Evolutionary conservation across 2,329 filamentous ascomycete species (phyloP).

Genomic region (Curvularia hawaiiensis): DNA sequence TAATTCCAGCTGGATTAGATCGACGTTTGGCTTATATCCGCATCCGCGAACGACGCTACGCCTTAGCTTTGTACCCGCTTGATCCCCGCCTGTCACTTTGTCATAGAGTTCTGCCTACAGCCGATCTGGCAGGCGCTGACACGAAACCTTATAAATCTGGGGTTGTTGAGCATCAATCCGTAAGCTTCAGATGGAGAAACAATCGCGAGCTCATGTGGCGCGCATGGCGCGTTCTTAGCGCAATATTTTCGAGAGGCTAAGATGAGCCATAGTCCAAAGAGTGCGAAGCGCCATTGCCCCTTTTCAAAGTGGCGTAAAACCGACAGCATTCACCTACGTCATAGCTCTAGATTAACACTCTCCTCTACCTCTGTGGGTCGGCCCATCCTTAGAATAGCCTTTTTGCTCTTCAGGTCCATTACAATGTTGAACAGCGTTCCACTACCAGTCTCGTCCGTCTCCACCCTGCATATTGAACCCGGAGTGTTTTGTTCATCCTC

Average conservation of each 20-base stretch:
- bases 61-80: not conserved
- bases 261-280: not conserved
- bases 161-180: not conserved
- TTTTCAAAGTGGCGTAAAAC: not conserved
- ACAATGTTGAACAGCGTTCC: slow-evolving; percentile 46
- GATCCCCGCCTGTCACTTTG: not conserved
- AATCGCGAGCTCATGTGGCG: not conserved
- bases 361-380: slow-evolving; percentile 40
- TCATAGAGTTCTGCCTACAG: not conserved
- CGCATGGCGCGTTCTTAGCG: not conserved
- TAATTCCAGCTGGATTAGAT: not conserved
- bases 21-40: not conserved
- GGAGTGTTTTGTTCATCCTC: slow-evolving; percentile 51
- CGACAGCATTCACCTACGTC: not conserved
- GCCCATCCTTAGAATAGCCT: slow-evolving; percentile 36
- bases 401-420: slow-evolving; percentile 43
- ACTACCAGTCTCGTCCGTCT: slow-evolving; percentile 35
- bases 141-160: not conserved
- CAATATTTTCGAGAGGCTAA: not conserved
- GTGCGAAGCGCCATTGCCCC: not conserved
- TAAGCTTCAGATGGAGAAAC: not conserved
- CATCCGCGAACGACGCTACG: not conserved
- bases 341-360: slow-evolving; percentile 29
- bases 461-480: slow-evolving; percentile 37
- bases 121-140: not conserved